Base-by-base conservation (phyloP, 208 protist species). In the Leishmania amazonensis region DNA sequence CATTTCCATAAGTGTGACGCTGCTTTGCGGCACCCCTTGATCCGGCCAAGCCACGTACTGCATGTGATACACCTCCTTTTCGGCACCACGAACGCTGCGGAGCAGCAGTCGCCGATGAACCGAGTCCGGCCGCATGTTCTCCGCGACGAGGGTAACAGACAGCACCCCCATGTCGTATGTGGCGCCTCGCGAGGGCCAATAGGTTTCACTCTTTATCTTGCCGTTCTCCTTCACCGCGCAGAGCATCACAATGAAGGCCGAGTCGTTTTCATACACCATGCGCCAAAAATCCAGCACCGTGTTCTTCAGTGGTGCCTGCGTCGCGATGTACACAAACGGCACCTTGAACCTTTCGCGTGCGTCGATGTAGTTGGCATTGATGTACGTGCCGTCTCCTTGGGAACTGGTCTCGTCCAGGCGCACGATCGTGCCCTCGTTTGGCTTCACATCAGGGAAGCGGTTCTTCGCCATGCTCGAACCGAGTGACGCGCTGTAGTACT, bases 361-460 rank as follows among this genome's bases (percentile, higher is more conserved):
- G 81, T 96, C 91, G 75, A 98, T 84, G 83, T 95, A 96, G 84
- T 98, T 98, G 64, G 93, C 95, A 84, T 98, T 98, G 83, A 98
- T 97, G 84, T 98, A 98, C 28, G 85, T 89, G 19, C 85, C 90
- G 54, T 91, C 85, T 35, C 83, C 84, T 9, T 71, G 81, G 49
- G 83, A 64, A 21, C 65, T 80, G 3, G 81, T 75, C 31, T 87
- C 79, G 21, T 60, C 24, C 24, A 94, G 84, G 40, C 81, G 89
- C 72, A 96, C 93, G 47, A 90, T 83, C 4, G 93, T 94, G 38
- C 86, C 79, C 78, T 96, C 91, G 80, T 96, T 96, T 1, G 93
- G 88, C 72, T 88, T 84, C 40, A 96, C 90, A 54, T 96, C 90
- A 35, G 78, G 42, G 82, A 94, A 96, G 74, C 93, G 93, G 79